Conservation (phyloP, 2,329 filamentous ascomycete species). For the Diaporthe eres region DNA sequence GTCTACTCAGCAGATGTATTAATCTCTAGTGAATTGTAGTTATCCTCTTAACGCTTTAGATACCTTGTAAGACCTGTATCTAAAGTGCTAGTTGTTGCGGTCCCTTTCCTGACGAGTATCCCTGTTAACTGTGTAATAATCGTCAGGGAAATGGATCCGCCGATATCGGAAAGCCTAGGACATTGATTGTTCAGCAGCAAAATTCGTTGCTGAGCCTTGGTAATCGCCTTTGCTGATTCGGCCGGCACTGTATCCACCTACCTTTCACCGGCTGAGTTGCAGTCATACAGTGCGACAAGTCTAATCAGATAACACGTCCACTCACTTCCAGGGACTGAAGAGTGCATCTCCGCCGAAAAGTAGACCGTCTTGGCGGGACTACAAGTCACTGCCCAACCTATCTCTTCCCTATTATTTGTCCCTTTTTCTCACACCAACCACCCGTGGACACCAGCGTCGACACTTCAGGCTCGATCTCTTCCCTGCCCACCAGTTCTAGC, state of each 20-base stretch:
- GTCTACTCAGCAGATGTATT: neutral
- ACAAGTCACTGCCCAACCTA: slow-evolving; percentile 12
- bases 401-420: neutral
- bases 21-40: neutral
- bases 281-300: slow-evolving; percentile 19
- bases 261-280: neutral
- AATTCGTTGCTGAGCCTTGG: slow-evolving; percentile 8
- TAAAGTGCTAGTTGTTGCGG: neutral
- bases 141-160: neutral
- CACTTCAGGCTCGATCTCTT: neutral
- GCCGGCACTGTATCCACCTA: slow-evolving; percentile 23
- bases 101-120: neutral
- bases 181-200: slow-evolving; percentile 28
- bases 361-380: slow-evolving; percentile 22
- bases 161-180: slow-evolving; percentile 15
- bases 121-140: neutral
- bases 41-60: neutral
- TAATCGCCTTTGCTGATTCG: slow-evolving; percentile 29
- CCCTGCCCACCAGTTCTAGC: neutral
- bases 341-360: slow-evolving; percentile 29
- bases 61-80: neutral
- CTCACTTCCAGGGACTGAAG: neutral
- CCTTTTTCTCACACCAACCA: neutral
- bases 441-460: neutral
- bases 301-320: slow-evolving; percentile 7